A percentile compares a stretch with the other conserved stretches of the same genome.
These are phyloP conservation scores for Spiraea crenata DNA, from an alignment of 331 rosid genomes.

Conservation along the genomic window DNA sequence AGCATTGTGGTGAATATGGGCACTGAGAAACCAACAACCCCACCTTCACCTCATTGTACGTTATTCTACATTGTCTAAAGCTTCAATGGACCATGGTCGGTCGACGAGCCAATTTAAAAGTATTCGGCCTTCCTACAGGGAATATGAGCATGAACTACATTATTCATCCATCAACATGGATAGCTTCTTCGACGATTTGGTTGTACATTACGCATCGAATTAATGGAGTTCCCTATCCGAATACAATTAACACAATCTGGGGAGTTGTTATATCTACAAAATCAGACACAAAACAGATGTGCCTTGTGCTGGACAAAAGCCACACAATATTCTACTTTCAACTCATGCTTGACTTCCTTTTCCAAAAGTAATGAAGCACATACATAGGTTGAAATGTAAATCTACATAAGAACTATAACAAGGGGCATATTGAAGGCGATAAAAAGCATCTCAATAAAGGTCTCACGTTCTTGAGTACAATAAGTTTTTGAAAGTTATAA, in stretches of 20 bases:
- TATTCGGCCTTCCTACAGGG: not conserved
- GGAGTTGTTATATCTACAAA: no score
- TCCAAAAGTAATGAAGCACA: not conserved
- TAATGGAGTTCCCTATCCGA: no score
- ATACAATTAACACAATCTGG: no score
- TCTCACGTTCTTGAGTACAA: slow-evolving; percentile 7
- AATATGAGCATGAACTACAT: no score
- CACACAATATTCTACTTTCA: not conserved
- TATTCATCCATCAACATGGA: no score
- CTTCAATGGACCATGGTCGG: not conserved
- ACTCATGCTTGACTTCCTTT: not conserved
- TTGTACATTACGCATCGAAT: no score
- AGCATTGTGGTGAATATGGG: not conserved
- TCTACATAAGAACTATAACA: not conserved
- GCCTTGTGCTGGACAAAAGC: not conserved
- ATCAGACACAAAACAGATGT: not conserved
- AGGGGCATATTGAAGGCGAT: not conserved
- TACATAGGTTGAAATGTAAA: not conserved
- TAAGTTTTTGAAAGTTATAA: not conserved
- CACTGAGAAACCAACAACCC: slow-evolving; percentile 12
- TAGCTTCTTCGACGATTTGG: no score
- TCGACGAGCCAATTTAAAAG: not conserved
- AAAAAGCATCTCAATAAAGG: slow-evolving; percentile 6
- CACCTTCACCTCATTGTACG: not conserved
- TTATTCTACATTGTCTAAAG: not conserved